phyloP scores from a whole-genome alignment of 306 rosid species.

The Notholithocarpus densiflorus region DNA sequence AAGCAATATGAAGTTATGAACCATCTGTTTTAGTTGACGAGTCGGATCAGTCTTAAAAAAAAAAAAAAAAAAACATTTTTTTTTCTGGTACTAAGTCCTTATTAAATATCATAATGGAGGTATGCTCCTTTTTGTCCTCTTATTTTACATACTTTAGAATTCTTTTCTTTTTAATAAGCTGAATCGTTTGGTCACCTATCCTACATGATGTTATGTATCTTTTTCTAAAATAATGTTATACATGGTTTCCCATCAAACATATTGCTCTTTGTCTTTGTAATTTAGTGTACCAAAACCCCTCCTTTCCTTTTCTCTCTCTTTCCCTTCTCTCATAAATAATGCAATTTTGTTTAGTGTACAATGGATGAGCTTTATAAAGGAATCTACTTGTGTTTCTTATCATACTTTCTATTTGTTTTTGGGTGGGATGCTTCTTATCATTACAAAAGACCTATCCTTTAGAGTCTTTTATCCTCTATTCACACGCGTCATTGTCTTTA shows the following conservation, averaged over 20 bases:
- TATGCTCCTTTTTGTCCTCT: conserved; percentile 33
- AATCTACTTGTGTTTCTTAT: conserved; percentile 36
- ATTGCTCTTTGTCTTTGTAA: conserved; percentile 16
- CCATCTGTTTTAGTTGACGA: conserved; percentile 13
- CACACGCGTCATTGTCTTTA: background rate
- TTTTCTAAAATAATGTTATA: background rate
- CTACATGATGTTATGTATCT: background rate
- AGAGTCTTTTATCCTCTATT: background rate
- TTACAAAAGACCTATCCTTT: conserved; percentile 17
- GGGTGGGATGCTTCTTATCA: background rate
- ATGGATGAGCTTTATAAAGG: conserved; percentile 38
- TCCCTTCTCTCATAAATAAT: background rate
- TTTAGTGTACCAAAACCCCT: background rate
- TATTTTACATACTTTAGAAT: conserved; percentile 9
- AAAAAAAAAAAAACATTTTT: background rate
- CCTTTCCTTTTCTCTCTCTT: background rate
- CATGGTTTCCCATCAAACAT: conserved; percentile 9
- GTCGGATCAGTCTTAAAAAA: background rate
- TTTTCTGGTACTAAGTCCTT: conserved; percentile 35
- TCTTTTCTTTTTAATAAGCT: conserved; percentile 6
- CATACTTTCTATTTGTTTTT: too few relatives aligned
- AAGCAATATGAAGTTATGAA: conserved; percentile 22
- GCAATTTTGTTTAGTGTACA: conserved; percentile 15
- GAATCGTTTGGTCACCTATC: conserved; percentile 21
- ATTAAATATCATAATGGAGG: conserved; percentile 23